Evolutionary conservation across 2,329 filamentous ascomycete genomes (phyloP).

Genomic region (Acephala macrosclerotiorum): DNA sequence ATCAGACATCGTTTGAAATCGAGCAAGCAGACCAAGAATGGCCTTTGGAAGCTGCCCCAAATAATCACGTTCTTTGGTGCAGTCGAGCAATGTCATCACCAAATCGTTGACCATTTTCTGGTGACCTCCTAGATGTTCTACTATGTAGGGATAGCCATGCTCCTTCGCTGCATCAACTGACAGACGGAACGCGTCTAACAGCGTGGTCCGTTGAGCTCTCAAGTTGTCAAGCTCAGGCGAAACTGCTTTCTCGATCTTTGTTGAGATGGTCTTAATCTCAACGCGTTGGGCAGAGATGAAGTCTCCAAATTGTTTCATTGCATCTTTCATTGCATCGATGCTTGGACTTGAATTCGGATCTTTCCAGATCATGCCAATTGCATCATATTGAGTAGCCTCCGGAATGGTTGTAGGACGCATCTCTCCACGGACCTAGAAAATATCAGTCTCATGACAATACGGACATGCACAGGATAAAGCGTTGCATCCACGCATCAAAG

Average conservation of each 20-base stretch:
- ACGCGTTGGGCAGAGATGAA: conserved; percentile 41
- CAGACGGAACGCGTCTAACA: conserved; percentile 57
- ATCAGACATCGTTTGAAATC: conserved; percentile 64
- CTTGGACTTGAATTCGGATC: conserved; percentile 43
- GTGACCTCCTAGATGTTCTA: conserved; percentile 65
- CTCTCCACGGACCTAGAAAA: conserved; percentile 39
- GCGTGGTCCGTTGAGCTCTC: conserved; percentile 51
- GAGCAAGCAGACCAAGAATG: conserved; percentile 67
- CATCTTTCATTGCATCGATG: conserved; percentile 38
- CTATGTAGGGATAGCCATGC: conserved; percentile 61
- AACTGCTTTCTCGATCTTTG: conserved; percentile 39
- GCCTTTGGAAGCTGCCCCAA: conserved; percentile 61
- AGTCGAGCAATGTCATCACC: conserved; percentile 61
- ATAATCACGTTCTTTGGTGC: conserved; percentile 60
- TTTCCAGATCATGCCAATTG: conserved; percentile 59
- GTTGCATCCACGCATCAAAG: neutral
- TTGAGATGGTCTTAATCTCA: conserved; percentile 40
- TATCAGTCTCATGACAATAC: conserved; percentile 13
- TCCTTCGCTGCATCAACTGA: conserved; percentile 61
- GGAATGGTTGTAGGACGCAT: conserved; percentile 51
- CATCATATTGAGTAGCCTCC: conserved; percentile 61
- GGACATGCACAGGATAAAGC: neutral
- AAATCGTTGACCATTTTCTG: conserved; percentile 63
- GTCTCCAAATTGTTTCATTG: conserved; percentile 43
- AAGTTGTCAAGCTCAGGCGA: conserved; percentile 46